Evolutionary conservation across 163 green algal species (phyloP), one percentile per base, ranked within the genome.

Genomic region (Prototheca wickerhamii): DNA sequence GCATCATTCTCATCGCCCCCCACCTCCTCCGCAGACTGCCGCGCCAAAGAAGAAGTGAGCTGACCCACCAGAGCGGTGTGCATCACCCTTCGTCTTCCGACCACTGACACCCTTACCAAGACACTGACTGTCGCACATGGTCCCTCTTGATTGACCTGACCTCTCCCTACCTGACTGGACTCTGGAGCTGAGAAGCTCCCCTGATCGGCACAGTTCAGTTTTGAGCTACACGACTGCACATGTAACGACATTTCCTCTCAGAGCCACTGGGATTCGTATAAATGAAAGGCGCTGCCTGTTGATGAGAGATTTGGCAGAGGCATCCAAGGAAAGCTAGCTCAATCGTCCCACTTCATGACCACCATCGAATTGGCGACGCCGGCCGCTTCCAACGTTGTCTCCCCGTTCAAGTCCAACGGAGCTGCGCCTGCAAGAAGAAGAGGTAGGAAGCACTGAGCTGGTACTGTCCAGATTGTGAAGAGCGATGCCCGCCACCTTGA

Each of bases 281-380:
- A 44, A 44, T 21, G 37, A 44, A 44, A 44, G 37, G 37, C 10
- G 15, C 37, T 44, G 37, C 10, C 37, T 44, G 37, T 15, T 15
- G 37, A 10, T 44, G 10, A 10, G 10, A 15, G 10, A 44, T 15
- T 44, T 15, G 37, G 37, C 37, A 44, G 10, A 44, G 37, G 37
- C n/a, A n/a, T n/a, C n/a, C n/a, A n/a, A n/a, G n/a, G n/a, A n/a
- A 64, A 7, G 0, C 33, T 53, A 17, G 23, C 26, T 69, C 42
- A 69, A n/a, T 70, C 55, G 8, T 12, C 30, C 72, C 72, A 79
- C 31, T 65, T 70, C 43, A 79, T 61, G n/a, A 77, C 58, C 42
- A 80, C 40, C 69, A 77, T 77, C 4, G 64, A 32, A 10, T 72
- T 56, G 23, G 53, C 55, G 2, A 67, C 58, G 18, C 58, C 54